These are phyloP conservation scores for Botrytis fabae DNA, from an alignment of 2,329 filamentous ascomycete species.

Conservation along the genomic window DNA sequence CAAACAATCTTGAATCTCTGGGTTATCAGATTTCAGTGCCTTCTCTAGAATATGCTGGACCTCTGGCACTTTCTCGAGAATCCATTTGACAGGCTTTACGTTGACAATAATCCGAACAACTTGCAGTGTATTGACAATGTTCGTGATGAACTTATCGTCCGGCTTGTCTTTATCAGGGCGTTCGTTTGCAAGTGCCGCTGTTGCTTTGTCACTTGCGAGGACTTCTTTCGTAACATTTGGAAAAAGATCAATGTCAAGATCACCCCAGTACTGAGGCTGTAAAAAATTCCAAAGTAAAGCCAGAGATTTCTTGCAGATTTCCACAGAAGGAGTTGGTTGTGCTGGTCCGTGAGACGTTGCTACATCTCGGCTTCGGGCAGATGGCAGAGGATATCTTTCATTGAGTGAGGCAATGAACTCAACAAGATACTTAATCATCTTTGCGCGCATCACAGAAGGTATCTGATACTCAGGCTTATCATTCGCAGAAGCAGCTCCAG, in stretches of 20 bases:
- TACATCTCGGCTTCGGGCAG: slow-evolving; percentile 63
- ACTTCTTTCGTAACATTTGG: slow-evolving; percentile 87
- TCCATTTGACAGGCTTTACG: slow-evolving; percentile 87
- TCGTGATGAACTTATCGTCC: slow-evolving; percentile 81
- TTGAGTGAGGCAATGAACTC: slow-evolving; percentile 90
- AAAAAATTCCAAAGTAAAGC: slow-evolving; percentile 80
- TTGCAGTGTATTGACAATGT: slow-evolving; percentile 91
- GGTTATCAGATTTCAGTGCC: slow-evolving; percentile 80
- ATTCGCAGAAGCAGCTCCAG: slow-evolving; percentile 41
- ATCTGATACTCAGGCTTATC: slow-evolving; percentile 69
- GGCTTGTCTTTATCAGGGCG: slow-evolving; percentile 66
- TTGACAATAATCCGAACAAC: slow-evolving; percentile 88
- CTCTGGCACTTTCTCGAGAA: slow-evolving; percentile 71
- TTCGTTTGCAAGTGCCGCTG: slow-evolving; percentile 58
- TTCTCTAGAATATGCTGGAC: slow-evolving; percentile 91
- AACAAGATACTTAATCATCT: slow-evolving; percentile 92
- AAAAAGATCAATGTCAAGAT: slow-evolving; percentile 88
- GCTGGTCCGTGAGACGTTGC: slow-evolving; percentile 47
- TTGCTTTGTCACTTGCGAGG: slow-evolving; percentile 76
- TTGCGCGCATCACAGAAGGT: slow-evolving; percentile 64
- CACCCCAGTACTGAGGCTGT: slow-evolving; percentile 85
- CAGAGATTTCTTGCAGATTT: slow-evolving; percentile 84
- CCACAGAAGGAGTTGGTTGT: slow-evolving; percentile 59
- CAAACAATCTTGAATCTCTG: slow-evolving; percentile 90
- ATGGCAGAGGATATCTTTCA: slow-evolving; percentile 78